A percentile compares a stretch with the other conserved stretches of the same genome.
Evolutionary conservation across 192 early-diverging fungal genomes (phyloP).

Genomic region (Gaertneriomyces sp.): DNA sequence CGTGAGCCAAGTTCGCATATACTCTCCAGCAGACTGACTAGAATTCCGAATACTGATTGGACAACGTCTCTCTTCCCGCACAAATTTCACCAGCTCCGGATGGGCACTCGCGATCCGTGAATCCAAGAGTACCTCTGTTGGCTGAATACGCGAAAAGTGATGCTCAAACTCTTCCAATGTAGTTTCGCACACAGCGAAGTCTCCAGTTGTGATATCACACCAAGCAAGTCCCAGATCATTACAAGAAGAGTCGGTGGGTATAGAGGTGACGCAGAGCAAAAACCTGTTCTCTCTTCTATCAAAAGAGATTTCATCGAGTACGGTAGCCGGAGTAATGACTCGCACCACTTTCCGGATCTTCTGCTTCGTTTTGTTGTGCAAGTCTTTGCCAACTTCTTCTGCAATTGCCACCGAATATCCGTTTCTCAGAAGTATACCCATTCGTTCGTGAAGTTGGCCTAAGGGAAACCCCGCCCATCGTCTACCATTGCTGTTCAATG

Average conservation of each 20-base stretch:
- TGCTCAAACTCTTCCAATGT: conserved; percentile 46
- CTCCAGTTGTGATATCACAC: conserved; percentile 88
- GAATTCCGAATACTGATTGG: background rate
- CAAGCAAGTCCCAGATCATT: conserved; percentile 70
- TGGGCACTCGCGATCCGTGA: conserved; percentile 3
- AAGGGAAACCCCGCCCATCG: conserved; percentile 42
- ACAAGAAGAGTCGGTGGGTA: conserved; percentile 21
- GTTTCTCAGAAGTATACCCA: conserved; percentile 27
- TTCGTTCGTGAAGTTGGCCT: conserved; percentile 19
- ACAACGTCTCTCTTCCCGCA: background rate
- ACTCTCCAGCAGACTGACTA: background rate
- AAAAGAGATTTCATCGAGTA: conserved; percentile 50
- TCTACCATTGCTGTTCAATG: background rate
- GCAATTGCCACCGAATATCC: conserved; percentile 49
- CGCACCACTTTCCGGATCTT: conserved; percentile 68
- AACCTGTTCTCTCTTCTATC: conserved; percentile 63
- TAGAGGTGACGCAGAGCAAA: conserved; percentile 57
- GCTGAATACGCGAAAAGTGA: conserved; percentile 78
- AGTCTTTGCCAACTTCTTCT: conserved; percentile 32
- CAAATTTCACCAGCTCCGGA: conserved; percentile 3
- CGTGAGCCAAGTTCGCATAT: background rate
- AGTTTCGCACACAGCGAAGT: conserved; percentile 69
- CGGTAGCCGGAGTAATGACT: conserved; percentile 82
- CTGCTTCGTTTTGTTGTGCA: conserved; percentile 20
- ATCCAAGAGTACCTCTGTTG: conserved; percentile 74